Base-by-base conservation (phyloP, 257 asterid species). In the Petunia axillaris region DNA sequence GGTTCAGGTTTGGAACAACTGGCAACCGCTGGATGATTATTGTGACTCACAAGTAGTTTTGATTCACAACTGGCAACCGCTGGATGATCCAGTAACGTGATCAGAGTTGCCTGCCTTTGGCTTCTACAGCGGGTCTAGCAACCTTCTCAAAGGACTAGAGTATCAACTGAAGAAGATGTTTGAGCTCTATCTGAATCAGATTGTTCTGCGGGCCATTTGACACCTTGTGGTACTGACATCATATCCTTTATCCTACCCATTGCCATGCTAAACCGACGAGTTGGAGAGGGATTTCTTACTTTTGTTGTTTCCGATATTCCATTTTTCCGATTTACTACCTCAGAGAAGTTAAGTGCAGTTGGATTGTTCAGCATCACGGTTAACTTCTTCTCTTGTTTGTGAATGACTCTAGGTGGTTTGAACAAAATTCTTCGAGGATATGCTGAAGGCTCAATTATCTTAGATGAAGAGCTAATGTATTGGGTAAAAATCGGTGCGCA, bases 61-160 rank as follows among this genome's bases (percentile, higher is more conserved):
- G 89, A 9, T 77, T 81, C 77, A 82, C 98, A 93, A 53, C 98
- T 25, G 25, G 25, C 25, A 25, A 25, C 25, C 25, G 25, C 25
- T 48, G 1, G 89, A 76, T 5, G 83, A 81, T 83, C 88, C 85
- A 64, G 53, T 36, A 57, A 84, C 58, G 16, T 84, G 85, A 65
- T 84, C 80, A 16, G 87, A 82, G 68, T 79, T 87, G 70, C 86
- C 85, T 8, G 81, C 81, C 89, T 85, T 89, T 62, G 95, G 93
- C 87, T 87, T 91, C 80, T 89, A 84, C 55, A 91, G 85, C 52
- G 98, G 97, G 73, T 91, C 95, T 36, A 91, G 90, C 63, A 93
- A 81, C 88, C 97, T 91, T 89, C 94, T 88, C 87, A 93, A 65
- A 76, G 97, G 97, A 85, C 97, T 91, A 11, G 96, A 83, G 86